A percentile compares a stretch with the other conserved stretches of the same genome.
Evolutionary conservation across 139 green algal species (phyloP).

Genomic region (Chlorella sorokiniana): DNA sequence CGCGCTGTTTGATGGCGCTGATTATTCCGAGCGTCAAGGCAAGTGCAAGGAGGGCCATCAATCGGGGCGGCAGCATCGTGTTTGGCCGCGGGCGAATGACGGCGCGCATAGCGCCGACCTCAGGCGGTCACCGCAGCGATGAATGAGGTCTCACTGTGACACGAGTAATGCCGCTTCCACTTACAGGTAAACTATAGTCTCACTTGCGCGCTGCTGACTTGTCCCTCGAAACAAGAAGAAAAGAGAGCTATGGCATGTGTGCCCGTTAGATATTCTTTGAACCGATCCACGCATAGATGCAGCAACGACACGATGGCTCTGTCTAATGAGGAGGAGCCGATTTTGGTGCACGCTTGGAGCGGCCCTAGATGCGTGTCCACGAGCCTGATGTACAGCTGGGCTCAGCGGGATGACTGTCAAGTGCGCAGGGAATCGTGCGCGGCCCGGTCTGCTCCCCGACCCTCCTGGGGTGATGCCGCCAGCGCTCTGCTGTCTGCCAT

Average conservation of each 20-base stretch:
- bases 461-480: no score
- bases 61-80: neutral
- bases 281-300: no score
- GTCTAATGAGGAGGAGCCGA: neutral
- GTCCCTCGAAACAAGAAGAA: no score
- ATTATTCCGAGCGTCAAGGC: neutral
- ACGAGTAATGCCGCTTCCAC: no score
- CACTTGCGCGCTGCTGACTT: neutral
- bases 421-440: neutral
- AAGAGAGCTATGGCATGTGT: no score
- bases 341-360: conserved; percentile 42
- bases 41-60: neutral
- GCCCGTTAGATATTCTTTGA: no score
- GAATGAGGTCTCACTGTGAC: no score
- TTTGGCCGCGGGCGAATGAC: neutral
- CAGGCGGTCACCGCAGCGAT: no score
- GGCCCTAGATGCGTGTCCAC: conserved; percentile 42
- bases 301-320: no score
- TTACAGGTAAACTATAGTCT: neutral
- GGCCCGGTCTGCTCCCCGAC: neutral
- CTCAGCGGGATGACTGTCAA: conserved; percentile 38
- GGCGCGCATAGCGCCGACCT: neutral
- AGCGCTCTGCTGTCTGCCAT: no score
- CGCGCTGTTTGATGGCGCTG: neutral
- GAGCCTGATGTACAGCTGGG: conserved; percentile 44